Evolutionary conservation across 768 basidiomycete genomes (phyloP).

Genomic region (Auricularia heimuer): DNA sequence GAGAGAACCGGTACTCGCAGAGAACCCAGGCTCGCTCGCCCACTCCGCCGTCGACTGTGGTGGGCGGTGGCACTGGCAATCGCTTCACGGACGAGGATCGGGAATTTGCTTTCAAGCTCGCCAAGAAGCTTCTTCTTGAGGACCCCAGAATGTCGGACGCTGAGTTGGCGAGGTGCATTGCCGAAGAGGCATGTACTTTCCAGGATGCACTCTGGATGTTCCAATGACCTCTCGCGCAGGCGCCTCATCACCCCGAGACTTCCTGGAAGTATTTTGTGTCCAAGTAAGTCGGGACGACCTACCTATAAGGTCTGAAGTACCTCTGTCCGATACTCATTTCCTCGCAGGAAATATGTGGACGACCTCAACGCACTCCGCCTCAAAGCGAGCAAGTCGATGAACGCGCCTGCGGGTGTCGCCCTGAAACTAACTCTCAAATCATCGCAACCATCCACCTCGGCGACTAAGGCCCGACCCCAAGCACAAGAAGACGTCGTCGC

Average conservation of each 20-base stretch:
- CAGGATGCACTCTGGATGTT: background rate
- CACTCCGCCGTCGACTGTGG: background rate
- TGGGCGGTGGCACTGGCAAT: background rate
- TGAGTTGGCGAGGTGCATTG: too few relatives aligned
- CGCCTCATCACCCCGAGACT: background rate
- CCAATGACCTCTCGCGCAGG: background rate
- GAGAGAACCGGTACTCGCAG: too few relatives aligned
- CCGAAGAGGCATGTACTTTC: too few relatives aligned
- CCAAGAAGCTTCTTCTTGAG: background rate
- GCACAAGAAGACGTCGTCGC: too few relatives aligned
- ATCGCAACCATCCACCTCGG: too few relatives aligned
- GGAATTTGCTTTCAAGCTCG: background rate
- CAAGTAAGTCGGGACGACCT: background rate
- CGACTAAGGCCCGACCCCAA: too few relatives aligned
- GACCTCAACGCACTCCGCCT: too few relatives aligned
- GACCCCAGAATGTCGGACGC: background rate
- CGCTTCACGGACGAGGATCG: background rate
- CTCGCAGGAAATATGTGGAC: too few relatives aligned
- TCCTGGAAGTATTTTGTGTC: background rate
- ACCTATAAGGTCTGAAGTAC: background rate
- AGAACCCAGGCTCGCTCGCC: background rate
- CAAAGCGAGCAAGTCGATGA: too few relatives aligned
- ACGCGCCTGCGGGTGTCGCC: too few relatives aligned
- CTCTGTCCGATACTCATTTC: background rate
- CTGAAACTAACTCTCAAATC: too few relatives aligned